phyloP scores from a whole-genome alignment of 176 grass and related monocot genomes.

The Zoysia japonica region DNA sequence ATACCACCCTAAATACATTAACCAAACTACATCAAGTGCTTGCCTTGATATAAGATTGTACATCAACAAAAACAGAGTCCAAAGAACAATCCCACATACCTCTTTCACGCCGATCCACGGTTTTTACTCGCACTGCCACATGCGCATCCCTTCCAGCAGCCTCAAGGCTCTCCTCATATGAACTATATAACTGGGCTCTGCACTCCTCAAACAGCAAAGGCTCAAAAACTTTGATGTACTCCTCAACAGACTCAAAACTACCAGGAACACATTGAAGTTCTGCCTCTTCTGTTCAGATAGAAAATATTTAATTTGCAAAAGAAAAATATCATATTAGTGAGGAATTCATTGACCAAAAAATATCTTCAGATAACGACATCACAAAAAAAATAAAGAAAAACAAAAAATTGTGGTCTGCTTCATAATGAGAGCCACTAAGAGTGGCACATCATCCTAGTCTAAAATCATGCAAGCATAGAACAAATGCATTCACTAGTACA shows the following conservation, averaged over 20 bases:
- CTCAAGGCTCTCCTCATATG: slow-evolving; percentile 89
- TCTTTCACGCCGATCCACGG: slow-evolving; percentile 89
- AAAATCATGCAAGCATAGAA: neutral
- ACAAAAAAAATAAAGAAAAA: slow-evolving; percentile 17
- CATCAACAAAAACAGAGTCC: neutral
- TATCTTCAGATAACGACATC: neutral
- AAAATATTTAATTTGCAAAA: slow-evolving; percentile 23
- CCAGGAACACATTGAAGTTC: slow-evolving; percentile 95
- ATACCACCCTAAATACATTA: slow-evolving; percentile 80
- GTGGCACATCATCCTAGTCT: no score
- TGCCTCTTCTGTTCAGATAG: slow-evolving; percentile 69
- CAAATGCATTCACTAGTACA: slow-evolving; percentile 9
- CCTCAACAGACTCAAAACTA: slow-evolving; percentile 87
- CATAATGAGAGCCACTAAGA: no score
- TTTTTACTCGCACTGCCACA: slow-evolving; percentile 79
- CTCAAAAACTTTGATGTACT: slow-evolving; percentile 94
- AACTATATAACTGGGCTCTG: slow-evolving; percentile 90
- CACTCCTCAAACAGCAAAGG: slow-evolving; percentile 99
- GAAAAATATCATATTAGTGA: neutral
- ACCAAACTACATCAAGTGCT: slow-evolving; percentile 25
- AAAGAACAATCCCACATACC: slow-evolving; percentile 44
- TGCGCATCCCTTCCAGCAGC: slow-evolving; percentile 73
- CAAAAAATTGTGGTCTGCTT: neutral
- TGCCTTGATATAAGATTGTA: slow-evolving; percentile 1
- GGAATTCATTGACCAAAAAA: slow-evolving; percentile 25